phyloP scores from a whole-genome alignment of 371 early-diverging fungal genomes.

The Mucor circinelloides region DNA sequence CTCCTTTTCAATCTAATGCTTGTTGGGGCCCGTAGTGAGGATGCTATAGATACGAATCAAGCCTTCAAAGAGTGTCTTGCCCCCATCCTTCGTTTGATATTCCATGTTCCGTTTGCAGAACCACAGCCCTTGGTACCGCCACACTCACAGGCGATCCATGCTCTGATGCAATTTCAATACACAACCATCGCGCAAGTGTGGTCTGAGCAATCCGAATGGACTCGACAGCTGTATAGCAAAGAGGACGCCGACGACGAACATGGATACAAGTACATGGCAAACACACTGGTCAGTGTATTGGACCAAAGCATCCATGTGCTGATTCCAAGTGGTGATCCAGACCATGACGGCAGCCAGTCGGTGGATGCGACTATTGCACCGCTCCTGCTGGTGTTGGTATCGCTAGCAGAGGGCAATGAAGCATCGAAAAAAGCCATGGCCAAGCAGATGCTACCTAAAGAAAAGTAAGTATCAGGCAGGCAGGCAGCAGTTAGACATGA shows the following conservation, averaged over 20 bases:
- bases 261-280: constrained; percentile 10
- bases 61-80: constrained; percentile 30
- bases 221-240: neutral
- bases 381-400: constrained; percentile 56
- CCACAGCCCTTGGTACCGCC: constrained; percentile 73
- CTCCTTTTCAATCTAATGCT: constrained; percentile 61
- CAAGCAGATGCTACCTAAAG: constrained; percentile 56
- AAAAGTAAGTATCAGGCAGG: constrained; percentile 55
- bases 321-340: constrained; percentile 49
- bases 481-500: neutral
- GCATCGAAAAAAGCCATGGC: constrained; percentile 39
- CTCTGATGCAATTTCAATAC: constrained; percentile 65
- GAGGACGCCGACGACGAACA: neutral
- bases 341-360: constrained; percentile 47
- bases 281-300: constrained; percentile 25
- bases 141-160: constrained; percentile 75
- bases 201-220: constrained; percentile 30
- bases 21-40: constrained; percentile 34
- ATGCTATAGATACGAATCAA: constrained; percentile 10
- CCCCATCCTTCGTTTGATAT: constrained; percentile 43
- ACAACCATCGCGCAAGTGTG: constrained; percentile 38
- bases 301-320: constrained; percentile 33
- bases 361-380: constrained; percentile 72
- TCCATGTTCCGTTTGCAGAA: constrained; percentile 39
- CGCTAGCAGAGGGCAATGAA: constrained; percentile 51